Base-by-base conservation (phyloP, 176 grass and related monocot genomes). In the Oryza meridionalis region DNA sequence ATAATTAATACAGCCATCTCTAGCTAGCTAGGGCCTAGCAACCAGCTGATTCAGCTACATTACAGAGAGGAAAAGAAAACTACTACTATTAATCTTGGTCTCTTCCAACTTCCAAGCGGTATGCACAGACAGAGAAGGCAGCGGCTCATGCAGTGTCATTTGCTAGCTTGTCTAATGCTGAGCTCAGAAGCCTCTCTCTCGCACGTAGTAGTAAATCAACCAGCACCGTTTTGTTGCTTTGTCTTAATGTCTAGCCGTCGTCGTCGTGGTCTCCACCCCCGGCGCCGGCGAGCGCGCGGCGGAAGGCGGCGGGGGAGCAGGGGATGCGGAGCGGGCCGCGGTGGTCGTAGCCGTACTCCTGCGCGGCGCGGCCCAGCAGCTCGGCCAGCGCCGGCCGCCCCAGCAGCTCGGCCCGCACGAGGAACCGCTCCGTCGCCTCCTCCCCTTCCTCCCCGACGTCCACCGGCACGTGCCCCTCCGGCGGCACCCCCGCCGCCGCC, bases 301-400 rank as follows among this genome's bases (percentile, higher is more conserved):
- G 91, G 91, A 96, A 96, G 51, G 88, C 63, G 19, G 77, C 78
- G 45, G 88, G 84, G 55, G 90, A 80, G 84, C 94, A 96, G 1
- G 91, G 94, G 69, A 96, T 93, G 25, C 94, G 91, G 66, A 96
- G 86, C 22, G 92, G 91, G 49, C 94, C 94, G 11, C 67, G 80
- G 83, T 91, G 86, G 69, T 87, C 81, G 77, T 96, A 96, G n/a
- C 94, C 94, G 89, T 96, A 96, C 91, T 96, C 94, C 84, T 93
- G 91, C 17, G 88, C 94, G 2, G 94, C 86, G 24, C 86, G 80
- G 26, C 84, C 50, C 0, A 96, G 78, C 29, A 96, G 86, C 84
- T 93, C 89, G 17, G 88, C 86, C 65, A 96, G 86, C 61, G 83
- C 91, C 31, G 94, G 94, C 1, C 86, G 86, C 31, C 82, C 78